Percentiles rank a stretch among this genome's conserved stretches.
Evolutionary conservation across 169 alveolate genomes (phyloP).

Genomic region (Neospora caninum): DNA sequence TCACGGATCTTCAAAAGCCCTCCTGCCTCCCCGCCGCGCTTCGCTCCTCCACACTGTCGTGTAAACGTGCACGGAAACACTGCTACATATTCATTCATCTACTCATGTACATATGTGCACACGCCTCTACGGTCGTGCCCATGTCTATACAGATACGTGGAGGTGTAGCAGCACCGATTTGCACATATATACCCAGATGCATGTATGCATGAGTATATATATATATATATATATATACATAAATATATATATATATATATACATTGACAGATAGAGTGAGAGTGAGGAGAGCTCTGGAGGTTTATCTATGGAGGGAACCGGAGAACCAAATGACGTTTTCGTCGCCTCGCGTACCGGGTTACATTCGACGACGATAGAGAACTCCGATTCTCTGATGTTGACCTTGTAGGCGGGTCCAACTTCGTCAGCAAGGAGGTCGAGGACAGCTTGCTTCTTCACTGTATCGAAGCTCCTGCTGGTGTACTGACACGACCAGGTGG

Average conservation of each 20-base stretch:
- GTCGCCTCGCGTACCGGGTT: too few species aligned
- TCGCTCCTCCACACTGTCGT: too few species aligned
- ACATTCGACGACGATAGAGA: constrained; percentile 27
- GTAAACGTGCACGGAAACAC: too few species aligned
- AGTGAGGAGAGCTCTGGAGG: too few species aligned
- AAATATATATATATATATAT: not conserved
- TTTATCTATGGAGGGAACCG: too few species aligned
- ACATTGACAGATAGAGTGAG: not conserved
- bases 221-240: not conserved
- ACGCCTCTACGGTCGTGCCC: not conserved
- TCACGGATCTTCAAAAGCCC: too few species aligned
- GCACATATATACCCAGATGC: not conserved
- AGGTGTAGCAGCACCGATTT: not conserved
- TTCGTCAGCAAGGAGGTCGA: not conserved
- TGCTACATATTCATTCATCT: not conserved
- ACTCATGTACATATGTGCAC: not conserved
- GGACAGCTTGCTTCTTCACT: constrained; percentile 7
- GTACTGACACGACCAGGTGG: constrained; percentile 33
- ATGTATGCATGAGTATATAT: not conserved
- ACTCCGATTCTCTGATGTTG: not conserved
- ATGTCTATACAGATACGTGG: not conserved
- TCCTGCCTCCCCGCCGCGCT: too few species aligned
- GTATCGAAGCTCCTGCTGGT: constrained; percentile 36
- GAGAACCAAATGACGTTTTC: too few species aligned
- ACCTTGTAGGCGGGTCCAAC: constrained; percentile 39